Percentiles rank a stretch among this genome's conserved stretches.
Evolutionary conservation across 2,329 filamentous ascomycete genomes (phyloP).

Genomic region (Sarocladiaceae sp.): DNA sequence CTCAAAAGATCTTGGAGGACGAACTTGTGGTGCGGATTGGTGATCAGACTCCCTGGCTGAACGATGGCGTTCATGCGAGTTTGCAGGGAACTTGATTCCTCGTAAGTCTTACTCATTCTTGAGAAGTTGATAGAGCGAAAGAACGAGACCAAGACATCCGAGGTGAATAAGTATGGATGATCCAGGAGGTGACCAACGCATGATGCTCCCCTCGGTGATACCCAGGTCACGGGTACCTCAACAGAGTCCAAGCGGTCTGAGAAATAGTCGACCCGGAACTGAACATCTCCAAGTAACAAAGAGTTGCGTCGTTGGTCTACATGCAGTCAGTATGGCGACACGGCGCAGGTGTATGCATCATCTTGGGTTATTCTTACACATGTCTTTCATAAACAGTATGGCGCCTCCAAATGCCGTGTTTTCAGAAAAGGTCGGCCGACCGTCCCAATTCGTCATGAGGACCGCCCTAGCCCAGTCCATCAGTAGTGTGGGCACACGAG

Average conservation of each 20-base stretch:
- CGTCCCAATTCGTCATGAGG: constrained; percentile 75
- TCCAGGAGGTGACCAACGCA: constrained; percentile 60
- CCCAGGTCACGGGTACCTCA: constrained; percentile 68
- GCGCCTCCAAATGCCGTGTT: constrained; percentile 72
- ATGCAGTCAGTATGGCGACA: constrained; percentile 1
- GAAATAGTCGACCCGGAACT: constrained; percentile 71
- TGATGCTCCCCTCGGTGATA: constrained; percentile 23
- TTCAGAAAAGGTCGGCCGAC: constrained; percentile 60
- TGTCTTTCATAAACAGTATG: constrained; percentile 62
- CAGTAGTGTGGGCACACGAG: constrained; percentile 47
- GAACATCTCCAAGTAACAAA: constrained; percentile 58
- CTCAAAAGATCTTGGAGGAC: constrained; percentile 58
- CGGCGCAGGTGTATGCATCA: neutral
- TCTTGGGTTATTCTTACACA: constrained; percentile 51
- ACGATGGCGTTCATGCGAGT: constrained; percentile 51
- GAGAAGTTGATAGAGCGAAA: constrained; percentile 87
- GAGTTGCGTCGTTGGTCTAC: constrained; percentile 55
- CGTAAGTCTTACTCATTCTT: constrained; percentile 74
- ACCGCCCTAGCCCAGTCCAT: constrained; percentile 70
- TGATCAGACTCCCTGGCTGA: constrained; percentile 47
- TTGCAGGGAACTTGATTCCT: constrained; percentile 56
- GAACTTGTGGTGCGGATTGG: constrained; percentile 51
- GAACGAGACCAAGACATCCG: constrained; percentile 67
- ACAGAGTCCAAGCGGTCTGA: constrained; percentile 69
- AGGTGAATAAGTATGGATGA: constrained; percentile 73